A percentile compares a stretch with the other conserved stretches of the same genome.
These are phyloP conservation scores for Helotiales sp. DNA, from an alignment of 2,329 filamentous ascomycete genomes.

Conservation along the genomic window DNA sequence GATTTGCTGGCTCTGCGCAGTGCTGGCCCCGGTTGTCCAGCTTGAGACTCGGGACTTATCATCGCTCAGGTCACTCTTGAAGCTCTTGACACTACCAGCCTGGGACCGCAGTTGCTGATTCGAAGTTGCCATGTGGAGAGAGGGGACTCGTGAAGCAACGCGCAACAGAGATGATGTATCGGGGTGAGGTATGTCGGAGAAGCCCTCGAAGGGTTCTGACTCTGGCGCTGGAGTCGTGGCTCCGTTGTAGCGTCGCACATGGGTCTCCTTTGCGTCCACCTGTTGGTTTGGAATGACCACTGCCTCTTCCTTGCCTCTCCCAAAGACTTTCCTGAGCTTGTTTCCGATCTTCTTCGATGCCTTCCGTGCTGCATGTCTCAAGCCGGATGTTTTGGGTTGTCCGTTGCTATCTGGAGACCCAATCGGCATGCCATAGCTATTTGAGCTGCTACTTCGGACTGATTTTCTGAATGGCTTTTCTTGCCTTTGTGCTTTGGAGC, in stretches of 20 bases:
- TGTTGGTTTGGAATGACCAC: conserved; percentile 51
- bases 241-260: conserved; percentile 29
- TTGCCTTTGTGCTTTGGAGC: conserved; percentile 36
- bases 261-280: conserved; percentile 43
- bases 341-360: conserved; percentile 62
- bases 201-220: conserved; percentile 37
- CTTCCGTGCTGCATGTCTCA: conserved; percentile 57
- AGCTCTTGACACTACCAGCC: conserved; percentile 55
- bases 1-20: conserved; percentile 43
- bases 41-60: conserved; percentile 69
- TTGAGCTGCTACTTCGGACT: conserved; percentile 47
- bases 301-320: conserved; percentile 39
- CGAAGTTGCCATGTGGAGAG: conserved; percentile 48
- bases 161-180: conserved; percentile 48
- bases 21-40: conserved; percentile 64
- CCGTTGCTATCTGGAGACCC: conserved; percentile 24
- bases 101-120: conserved; percentile 50
- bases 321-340: conserved; percentile 60
- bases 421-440: conserved; percentile 36
- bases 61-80: conserved; percentile 42
- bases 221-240: conserved; percentile 32
- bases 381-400: conserved; percentile 34
- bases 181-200: conserved; percentile 36
- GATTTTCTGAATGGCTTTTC: conserved; percentile 47
- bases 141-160: conserved; percentile 51